Evolutionary conservation across 1,284 basidiomycete genomes (phyloP).

Genomic region (Ustilago curta): DNA sequence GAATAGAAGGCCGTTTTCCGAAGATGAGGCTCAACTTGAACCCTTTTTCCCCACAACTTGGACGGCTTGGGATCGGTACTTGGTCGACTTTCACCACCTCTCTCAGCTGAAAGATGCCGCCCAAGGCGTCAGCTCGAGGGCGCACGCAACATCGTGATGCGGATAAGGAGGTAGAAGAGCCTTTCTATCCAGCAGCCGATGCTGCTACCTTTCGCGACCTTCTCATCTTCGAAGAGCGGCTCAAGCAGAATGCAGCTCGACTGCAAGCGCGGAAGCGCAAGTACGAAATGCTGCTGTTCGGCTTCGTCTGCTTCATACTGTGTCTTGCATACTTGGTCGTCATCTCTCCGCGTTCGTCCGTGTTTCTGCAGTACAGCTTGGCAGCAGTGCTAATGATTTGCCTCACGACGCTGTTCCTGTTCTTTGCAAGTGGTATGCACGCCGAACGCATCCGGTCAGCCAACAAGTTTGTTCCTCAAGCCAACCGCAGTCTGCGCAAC

Average conservation of each 20-base stretch:
- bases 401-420: conserved; percentile 85
- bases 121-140: conserved; percentile 28
- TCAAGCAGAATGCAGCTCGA: conserved; percentile 89
- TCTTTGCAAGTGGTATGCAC: conserved; percentile 97
- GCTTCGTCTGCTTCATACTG: conserved; percentile 75
- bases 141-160: conserved; percentile 33
- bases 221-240: conserved; percentile 91
- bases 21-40: background rate
- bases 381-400: conserved; percentile 61
- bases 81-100: background rate
- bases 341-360: conserved; percentile 68
- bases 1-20: background rate
- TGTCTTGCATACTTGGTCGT: conserved; percentile 81
- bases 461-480: conserved; percentile 97
- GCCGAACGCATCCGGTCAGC: conserved; percentile 95
- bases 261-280: conserved; percentile 83
- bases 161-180: conserved; percentile 28
- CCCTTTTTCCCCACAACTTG: conserved; percentile 1
- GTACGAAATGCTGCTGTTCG: conserved; percentile 75
- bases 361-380: conserved; percentile 55
- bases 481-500: conserved; percentile 87
- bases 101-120: conserved; percentile 18
- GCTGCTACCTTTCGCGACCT: conserved; percentile 86
- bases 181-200: conserved; percentile 75
- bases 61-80: background rate